These are phyloP conservation scores for Patellifolia procumbens DNA, from an alignment of 179 eudicot genomes.

Conservation along the genomic window DNA sequence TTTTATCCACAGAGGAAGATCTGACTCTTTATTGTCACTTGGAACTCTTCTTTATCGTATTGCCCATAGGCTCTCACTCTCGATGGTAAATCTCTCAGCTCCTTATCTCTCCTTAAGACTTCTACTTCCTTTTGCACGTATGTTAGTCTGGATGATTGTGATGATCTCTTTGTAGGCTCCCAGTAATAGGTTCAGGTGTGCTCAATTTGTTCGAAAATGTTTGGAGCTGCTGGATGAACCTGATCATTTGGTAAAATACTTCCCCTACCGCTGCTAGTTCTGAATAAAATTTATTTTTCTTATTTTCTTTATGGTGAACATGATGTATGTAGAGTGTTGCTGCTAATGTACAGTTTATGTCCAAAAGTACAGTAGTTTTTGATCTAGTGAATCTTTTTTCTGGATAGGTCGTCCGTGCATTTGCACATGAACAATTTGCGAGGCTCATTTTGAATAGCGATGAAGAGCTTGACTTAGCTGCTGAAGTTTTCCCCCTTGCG, in stretches of 20 bases:
- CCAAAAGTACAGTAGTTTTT: background rate
- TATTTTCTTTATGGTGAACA: background rate
- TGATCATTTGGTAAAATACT: slow-evolving; percentile 69
- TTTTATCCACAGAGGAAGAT: slow-evolving; percentile 66
- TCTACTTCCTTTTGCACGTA: background rate
- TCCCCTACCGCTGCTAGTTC: background rate
- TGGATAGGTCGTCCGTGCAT: slow-evolving; percentile 83
- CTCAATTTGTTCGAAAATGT: slow-evolving; percentile 74
- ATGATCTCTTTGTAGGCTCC: slow-evolving; percentile 56
- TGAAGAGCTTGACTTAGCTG: slow-evolving; percentile 60
- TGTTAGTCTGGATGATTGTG: too few relatives aligned
- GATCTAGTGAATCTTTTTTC: background rate
- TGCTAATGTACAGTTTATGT: background rate
- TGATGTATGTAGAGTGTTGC: background rate
- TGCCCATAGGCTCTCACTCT: slow-evolving; percentile 92
- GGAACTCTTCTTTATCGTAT: slow-evolving; percentile 86
- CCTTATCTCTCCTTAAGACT: background rate
- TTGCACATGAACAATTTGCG: slow-evolving; percentile 96
- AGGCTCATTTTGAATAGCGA: slow-evolving; percentile 75
- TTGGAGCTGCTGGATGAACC: slow-evolving; percentile 86
- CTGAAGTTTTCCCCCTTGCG: slow-evolving; percentile 58
- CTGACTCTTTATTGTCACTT: slow-evolving; percentile 74
- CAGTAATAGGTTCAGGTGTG: slow-evolving; percentile 68
- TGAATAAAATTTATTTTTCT: background rate
- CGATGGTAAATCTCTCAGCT: slow-evolving; percentile 48